Conservation (phyloP, 768 basidiomycete genomes). For the Chiua virens region DNA sequence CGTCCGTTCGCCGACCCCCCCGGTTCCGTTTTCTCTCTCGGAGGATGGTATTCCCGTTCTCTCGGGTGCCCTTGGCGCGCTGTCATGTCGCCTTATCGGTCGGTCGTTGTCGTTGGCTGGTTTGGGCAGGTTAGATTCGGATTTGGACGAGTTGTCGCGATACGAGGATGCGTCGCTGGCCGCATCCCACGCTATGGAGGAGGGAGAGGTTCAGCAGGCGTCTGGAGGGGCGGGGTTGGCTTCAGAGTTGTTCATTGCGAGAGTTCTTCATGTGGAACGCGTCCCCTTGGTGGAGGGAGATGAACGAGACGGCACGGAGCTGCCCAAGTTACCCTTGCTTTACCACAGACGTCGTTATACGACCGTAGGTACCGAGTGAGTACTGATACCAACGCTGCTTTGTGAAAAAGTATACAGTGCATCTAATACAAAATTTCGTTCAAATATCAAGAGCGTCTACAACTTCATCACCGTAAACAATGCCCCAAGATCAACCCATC, state of each 20-base stretch:
- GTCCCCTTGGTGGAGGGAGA: slow-evolving; percentile 23
- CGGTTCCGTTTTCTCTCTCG: slow-evolving; percentile 40
- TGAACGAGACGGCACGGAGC: slow-evolving; percentile 5
- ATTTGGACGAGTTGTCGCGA: too few relatives aligned
- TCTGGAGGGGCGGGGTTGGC: slow-evolving; percentile 36
- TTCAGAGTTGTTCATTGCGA: slow-evolving; percentile 81
- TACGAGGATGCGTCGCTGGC: neutral
- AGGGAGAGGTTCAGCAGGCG: slow-evolving; percentile 10
- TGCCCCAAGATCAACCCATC: slow-evolving; percentile 80
- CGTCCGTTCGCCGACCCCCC: slow-evolving; percentile 49
- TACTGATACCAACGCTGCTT: slow-evolving; percentile 9
- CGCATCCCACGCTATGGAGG: slow-evolving; percentile 21
- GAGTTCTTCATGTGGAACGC: slow-evolving; percentile 64
- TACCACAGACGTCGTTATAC: slow-evolving; percentile 65
- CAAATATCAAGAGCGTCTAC: slow-evolving; percentile 25
- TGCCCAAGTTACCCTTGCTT: slow-evolving; percentile 52
- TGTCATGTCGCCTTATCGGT: slow-evolving; percentile 69
- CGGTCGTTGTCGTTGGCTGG: slow-evolving; percentile 62
- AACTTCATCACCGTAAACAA: slow-evolving; percentile 85
- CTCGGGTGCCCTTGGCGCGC: slow-evolving; percentile 59
- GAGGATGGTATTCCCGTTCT: slow-evolving; percentile 61
- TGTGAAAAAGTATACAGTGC: too few relatives aligned
- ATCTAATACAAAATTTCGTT: slow-evolving; percentile 2
- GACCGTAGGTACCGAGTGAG: slow-evolving; percentile 37
- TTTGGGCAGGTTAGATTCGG: slow-evolving; percentile 31